Evolutionary conservation across 257 asterid genomes (phyloP).

Genomic region (Rubia yunnanensis): DNA sequence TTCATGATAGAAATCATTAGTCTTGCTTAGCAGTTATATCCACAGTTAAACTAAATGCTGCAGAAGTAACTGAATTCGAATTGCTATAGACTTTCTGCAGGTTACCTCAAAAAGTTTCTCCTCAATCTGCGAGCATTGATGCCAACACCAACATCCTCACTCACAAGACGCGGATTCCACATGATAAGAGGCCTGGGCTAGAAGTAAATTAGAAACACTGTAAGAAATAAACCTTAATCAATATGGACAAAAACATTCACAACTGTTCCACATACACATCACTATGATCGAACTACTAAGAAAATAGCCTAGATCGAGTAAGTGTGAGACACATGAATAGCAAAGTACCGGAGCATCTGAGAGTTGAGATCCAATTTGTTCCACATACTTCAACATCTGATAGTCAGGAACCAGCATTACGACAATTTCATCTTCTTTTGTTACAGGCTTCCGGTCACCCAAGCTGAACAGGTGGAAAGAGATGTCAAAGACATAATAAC

Average conservation of each 20-base stretch:
- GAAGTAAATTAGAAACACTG: slow-evolving; percentile 27
- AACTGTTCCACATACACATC: too few species aligned
- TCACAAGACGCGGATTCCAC: slow-evolving; percentile 97
- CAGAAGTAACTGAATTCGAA: background rate
- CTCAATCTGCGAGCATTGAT: slow-evolving; percentile 75
- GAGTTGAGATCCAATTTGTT: slow-evolving; percentile 71
- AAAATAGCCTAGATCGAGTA: too few species aligned
- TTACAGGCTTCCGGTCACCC: slow-evolving; percentile 91
- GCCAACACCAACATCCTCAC: slow-evolving; percentile 97
- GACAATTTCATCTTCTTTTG: slow-evolving; percentile 63
- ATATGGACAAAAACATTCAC: background rate
- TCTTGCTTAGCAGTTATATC: background rate
- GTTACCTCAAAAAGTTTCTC: slow-evolving; percentile 66
- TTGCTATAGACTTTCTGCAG: background rate
- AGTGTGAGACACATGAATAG: too few species aligned
- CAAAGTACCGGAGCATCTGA: slow-evolving; percentile 72
- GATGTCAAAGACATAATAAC: slow-evolving; percentile 14
- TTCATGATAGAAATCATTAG: too few species aligned
- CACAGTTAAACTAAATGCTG: background rate
- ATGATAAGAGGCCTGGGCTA: slow-evolving; percentile 99
- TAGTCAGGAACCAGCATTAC: slow-evolving; percentile 98
- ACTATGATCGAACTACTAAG: too few species aligned
- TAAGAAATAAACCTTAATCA: slow-evolving; percentile 10
- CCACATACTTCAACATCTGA: slow-evolving; percentile 85
- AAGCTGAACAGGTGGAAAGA: slow-evolving; percentile 42